Conservation (phyloP, 345 rosid species). For the Melastoma malabathricum region DNA sequence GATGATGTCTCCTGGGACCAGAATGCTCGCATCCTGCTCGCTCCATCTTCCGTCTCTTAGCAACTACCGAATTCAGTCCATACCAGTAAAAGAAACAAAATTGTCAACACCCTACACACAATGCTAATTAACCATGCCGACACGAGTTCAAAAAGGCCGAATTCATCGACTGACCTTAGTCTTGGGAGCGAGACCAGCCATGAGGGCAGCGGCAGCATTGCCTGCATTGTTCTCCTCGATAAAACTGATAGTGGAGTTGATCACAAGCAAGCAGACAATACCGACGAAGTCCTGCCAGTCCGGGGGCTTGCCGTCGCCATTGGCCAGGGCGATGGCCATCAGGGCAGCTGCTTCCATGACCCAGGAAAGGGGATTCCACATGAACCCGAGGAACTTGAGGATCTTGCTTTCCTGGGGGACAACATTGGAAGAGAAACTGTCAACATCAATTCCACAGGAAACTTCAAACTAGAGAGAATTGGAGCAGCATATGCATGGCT, state of each 20-base stretch:
- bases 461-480: neutral
- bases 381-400: slow-evolving; percentile 80
- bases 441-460: neutral
- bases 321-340: slow-evolving; percentile 76
- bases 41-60: slow-evolving; percentile 79
- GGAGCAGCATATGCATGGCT: neutral
- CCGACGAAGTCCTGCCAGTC: slow-evolving; percentile 97
- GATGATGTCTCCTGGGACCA: slow-evolving; percentile 89
- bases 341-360: slow-evolving; percentile 95
- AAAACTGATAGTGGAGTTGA: slow-evolving; percentile 91
- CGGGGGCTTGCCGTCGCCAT: slow-evolving; percentile 66
- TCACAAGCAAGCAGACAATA: slow-evolving; percentile 46
- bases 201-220: slow-evolving; percentile 88
- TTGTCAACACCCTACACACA: no score
- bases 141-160: neutral
- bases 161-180: slow-evolving; percentile 42
- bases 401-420: slow-evolving; percentile 57
- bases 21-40: slow-evolving; percentile 79
- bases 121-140: no score
- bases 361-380: slow-evolving; percentile 99
- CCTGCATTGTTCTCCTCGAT: slow-evolving; percentile 91
- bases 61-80: slow-evolving; percentile 22
- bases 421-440: neutral
- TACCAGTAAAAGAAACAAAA: no score
- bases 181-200: slow-evolving; percentile 93